phyloP scores from a whole-genome alignment of 371 early-diverging fungal species.

The Rhizopus delemar region DNA sequence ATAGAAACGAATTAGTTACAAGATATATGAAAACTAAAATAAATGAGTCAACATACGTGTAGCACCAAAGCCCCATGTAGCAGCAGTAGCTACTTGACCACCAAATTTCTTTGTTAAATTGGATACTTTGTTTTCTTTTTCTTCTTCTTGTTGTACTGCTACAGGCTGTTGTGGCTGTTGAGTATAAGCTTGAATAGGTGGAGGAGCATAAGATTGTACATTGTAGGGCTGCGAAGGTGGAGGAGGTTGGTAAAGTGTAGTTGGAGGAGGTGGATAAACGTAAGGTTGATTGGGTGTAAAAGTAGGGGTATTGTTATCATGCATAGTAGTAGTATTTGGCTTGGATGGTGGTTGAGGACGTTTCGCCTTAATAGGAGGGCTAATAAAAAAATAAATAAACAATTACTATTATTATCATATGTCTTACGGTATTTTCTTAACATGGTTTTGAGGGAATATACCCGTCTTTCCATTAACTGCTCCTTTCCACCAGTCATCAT shows the following conservation, averaged over 20 bases:
- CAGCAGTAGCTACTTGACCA: slow-evolving; percentile 40
- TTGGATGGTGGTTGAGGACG: slow-evolving; percentile 20
- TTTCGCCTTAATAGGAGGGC: slow-evolving; percentile 25
- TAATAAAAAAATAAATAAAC: neutral
- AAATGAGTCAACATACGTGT: slow-evolving; percentile 35
- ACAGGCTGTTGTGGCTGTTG: slow-evolving; percentile 13
- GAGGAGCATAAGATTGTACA: neutral
- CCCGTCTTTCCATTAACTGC: slow-evolving; percentile 43
- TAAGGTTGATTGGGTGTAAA: slow-evolving; percentile 28
- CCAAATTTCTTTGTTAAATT: slow-evolving; percentile 49
- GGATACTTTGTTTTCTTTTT: slow-evolving; percentile 29
- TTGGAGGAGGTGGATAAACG: slow-evolving; percentile 51
- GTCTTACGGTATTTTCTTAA: slow-evolving; percentile 44
- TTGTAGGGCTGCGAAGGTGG: slow-evolving; percentile 22
- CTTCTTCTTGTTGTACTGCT: slow-evolving; percentile 9
- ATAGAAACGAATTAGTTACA: slow-evolving; percentile 2
- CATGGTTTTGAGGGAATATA: slow-evolving; percentile 56
- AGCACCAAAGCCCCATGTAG: slow-evolving; percentile 52
- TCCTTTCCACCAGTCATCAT: slow-evolving; percentile 57
- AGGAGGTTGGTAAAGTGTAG: slow-evolving; percentile 40
- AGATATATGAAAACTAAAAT: neutral
- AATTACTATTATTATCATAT: neutral
- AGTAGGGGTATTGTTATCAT: neutral
- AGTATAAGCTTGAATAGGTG: slow-evolving; percentile 16
- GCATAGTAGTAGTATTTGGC: slow-evolving; percentile 5